A percentile compares a stretch with the other conserved stretches of the same genome.
phyloP scores from a whole-genome alignment of 345 rosid genomes.

The Citrus reticulata region DNA sequence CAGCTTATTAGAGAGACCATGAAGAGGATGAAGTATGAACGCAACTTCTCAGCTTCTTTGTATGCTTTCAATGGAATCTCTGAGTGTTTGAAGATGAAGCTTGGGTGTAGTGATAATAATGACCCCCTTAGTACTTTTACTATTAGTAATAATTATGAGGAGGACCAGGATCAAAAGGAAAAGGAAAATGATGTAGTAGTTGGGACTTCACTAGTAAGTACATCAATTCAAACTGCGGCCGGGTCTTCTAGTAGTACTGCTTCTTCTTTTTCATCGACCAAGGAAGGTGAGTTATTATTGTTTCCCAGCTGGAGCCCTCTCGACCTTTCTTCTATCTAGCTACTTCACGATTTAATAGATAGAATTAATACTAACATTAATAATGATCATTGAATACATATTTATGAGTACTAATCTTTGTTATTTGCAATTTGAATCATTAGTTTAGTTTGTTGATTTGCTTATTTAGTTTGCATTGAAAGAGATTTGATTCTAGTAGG shows the following conservation, averaged over 20 bases:
- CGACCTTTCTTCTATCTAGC: constrained; percentile 29
- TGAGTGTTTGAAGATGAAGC: constrained; percentile 28
- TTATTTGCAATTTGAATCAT: too few relatives aligned
- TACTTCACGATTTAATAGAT: constrained; percentile 13
- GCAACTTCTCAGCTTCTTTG: constrained; percentile 44
- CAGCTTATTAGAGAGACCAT: constrained; percentile 17
- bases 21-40: constrained; percentile 29
- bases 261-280: constrained; percentile 13
- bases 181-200: background rate
- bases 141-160: background rate
- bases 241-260: constrained; percentile 4
- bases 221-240: background rate
- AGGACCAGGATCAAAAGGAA: background rate
- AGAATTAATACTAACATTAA: too few relatives aligned
- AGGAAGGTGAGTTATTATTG: constrained; percentile 8
- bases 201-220: background rate
- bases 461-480: too few relatives aligned
- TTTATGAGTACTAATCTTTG: too few relatives aligned
- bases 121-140: background rate
- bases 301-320: constrained; percentile 28
- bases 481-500: too few relatives aligned
- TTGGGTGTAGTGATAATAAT: background rate
- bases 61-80: constrained; percentile 45
- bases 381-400: too few relatives aligned
- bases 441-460: too few relatives aligned